A percentile compares a stretch with the other conserved stretches of the same genome.
Conservation (phyloP, 192 early-diverging fungal genomes). For the Coemansia pectinata region DNA sequence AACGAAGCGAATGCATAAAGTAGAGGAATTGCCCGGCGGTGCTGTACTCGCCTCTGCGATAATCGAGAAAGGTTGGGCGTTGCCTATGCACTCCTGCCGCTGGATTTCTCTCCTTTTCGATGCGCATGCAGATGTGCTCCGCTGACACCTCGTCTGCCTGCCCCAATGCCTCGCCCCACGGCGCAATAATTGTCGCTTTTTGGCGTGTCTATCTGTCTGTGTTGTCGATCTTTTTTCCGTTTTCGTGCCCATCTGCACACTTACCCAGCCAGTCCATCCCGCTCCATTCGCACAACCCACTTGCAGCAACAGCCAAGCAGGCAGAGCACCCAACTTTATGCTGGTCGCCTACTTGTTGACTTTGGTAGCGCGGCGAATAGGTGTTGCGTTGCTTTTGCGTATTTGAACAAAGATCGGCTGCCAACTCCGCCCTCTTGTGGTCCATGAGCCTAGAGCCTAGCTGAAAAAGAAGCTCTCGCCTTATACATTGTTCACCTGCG, state of each 20-base stretch:
- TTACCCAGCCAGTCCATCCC: not conserved
- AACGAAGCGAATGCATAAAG: not conserved
- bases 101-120: slow-evolving; percentile 3
- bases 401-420: not conserved
- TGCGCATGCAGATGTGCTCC: slow-evolving; percentile 13
- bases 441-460: not conserved
- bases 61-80: slow-evolving; percentile 25
- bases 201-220: slow-evolving; percentile 2
- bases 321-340: not conserved
- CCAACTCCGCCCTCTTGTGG: not conserved
- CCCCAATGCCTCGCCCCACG: slow-evolving; percentile 4
- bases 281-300: not conserved
- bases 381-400: not conserved
- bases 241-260: slow-evolving; percentile 5
- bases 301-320: not conserved
- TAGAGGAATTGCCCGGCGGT: slow-evolving; percentile 21
- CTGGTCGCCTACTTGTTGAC: not conserved
- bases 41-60: slow-evolving; percentile 12
- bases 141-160: slow-evolving; percentile 3
- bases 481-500: not conserved
- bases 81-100: slow-evolving; percentile 4
- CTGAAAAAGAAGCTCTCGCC: not conserved
- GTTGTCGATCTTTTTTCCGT: slow-evolving; percentile 18
- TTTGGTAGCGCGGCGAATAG: not conserved
- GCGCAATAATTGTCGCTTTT: not conserved